Percentiles rank a stretch among this genome's conserved stretches.
Conservation (phyloP, 1,284 basidiomycete species). For the Puccinia triticina region DNA sequence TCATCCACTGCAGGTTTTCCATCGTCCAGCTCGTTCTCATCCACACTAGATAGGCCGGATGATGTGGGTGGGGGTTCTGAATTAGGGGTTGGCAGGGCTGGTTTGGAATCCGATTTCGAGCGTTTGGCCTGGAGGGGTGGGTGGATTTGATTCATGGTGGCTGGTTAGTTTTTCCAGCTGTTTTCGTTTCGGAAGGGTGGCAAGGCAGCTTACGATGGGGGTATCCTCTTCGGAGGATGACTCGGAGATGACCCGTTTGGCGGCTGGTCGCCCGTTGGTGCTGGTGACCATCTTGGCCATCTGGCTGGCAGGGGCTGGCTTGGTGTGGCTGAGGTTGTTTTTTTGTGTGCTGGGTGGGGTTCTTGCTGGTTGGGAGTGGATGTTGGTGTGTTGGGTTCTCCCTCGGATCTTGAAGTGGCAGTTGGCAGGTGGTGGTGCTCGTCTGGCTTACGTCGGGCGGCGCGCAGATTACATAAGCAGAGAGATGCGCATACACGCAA, state of each 20-base stretch:
- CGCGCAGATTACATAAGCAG: not conserved
- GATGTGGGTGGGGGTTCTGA: not conserved
- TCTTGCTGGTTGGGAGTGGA: not conserved
- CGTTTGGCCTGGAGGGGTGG: constrained; percentile 26
- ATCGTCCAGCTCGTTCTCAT: not conserved
- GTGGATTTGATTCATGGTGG: not conserved
- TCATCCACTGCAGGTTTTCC: not conserved
- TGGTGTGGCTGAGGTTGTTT: not conserved
- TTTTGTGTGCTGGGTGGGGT: not conserved
- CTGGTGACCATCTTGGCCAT: constrained; percentile 11
- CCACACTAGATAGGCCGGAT: not conserved
- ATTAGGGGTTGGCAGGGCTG: not conserved
- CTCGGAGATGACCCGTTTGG: constrained; percentile 41
- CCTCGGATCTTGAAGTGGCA: not conserved
- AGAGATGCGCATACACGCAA: not conserved
- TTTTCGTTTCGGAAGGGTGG: not conserved
- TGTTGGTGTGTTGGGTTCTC: not conserved
- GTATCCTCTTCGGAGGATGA: constrained; percentile 42
- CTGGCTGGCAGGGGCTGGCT: not conserved
- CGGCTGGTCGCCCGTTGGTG: constrained; percentile 11
- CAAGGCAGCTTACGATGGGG: constrained; percentile 18
- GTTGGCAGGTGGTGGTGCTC: not conserved
- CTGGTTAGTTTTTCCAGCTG: not conserved
- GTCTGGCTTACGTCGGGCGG: not conserved
- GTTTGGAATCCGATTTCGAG: constrained; percentile 23